Evolutionary conservation across 2,329 filamentous ascomycete genomes (phyloP), one percentile per base, ranked within the genome.

Genomic region (Blastomyces percursus): DNA sequence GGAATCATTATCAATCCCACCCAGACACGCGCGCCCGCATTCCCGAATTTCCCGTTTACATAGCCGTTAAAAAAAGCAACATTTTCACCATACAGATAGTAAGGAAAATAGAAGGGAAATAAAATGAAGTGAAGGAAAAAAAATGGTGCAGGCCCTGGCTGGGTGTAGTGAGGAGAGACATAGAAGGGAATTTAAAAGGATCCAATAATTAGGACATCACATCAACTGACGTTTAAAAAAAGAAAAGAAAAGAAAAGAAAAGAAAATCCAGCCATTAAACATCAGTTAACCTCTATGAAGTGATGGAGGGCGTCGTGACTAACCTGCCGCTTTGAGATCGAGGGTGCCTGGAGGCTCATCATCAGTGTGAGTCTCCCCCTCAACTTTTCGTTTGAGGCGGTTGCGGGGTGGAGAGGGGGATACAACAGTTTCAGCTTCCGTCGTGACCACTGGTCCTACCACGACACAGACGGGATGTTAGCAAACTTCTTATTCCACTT

Each of bases 331-430:
- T 12, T 46, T n/a, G 56, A 24, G 40, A 44, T 48, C 30, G 21
- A 44, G 24, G 24, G 27, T 24, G 6, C 32, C 46, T 27, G 56
- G 56, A 16, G 30, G 14, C 30, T 32, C 30, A 11, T 44, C 56
- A n/a, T 59, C 42, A 30, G 40, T 30, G 56, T 32, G 60, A 56
- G 16, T 46, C 27, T 66, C 30, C 65, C 68, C 27, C n/a, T 62
- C 55, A 12, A 65, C 69, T 64, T 75, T 75, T 56, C 73, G 72
- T 64, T 76, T 76, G 55, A 75, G 63, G 56, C 71, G 74, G 64
- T 74, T 74, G 57, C 64, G 65, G 11, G 66, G 67, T 52, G 56
- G 55, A 40, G 61, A 58, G 32, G 65, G 50, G n/a, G 63, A 44
- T 46, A 38, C 48, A 38, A 46, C 63, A 24, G 62, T 24, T 46